A percentile compares a stretch with the other conserved stretches of the same genome.
These are phyloP conservation scores for Collybia sordida DNA, from an alignment of 768 basidiomycete species.

Conservation along the genomic window DNA sequence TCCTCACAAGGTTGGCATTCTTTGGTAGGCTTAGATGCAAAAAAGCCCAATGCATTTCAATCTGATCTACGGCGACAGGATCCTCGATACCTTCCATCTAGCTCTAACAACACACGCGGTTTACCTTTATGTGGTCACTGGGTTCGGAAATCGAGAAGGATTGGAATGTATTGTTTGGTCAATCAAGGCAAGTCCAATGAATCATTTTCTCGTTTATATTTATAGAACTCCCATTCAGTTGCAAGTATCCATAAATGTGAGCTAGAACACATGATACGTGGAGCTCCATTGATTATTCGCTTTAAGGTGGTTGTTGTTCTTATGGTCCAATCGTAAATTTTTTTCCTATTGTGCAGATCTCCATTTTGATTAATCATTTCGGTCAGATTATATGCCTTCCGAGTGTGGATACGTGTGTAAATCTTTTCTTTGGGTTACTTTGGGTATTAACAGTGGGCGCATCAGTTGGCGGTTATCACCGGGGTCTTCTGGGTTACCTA, in stretches of 20 bases:
- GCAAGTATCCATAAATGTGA: constrained; percentile 41
- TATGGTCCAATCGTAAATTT: constrained; percentile 41
- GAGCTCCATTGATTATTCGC: neutral
- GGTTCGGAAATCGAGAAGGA: constrained; percentile 21
- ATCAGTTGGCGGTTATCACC: constrained; percentile 36
- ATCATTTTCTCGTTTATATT: neutral
- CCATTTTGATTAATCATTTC: neutral
- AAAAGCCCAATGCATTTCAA: neutral
- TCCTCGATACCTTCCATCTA: constrained; percentile 26
- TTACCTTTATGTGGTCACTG: constrained; percentile 23
- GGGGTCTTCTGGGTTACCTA: constrained; percentile 33
- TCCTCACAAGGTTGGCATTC: constrained; percentile 25
- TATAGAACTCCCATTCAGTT: constrained; percentile 25
- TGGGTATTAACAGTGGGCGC: neutral
- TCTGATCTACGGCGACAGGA: constrained; percentile 12
- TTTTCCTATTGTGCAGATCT: neutral
- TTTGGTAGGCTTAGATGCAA: constrained; percentile 25
- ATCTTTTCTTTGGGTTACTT: neutral
- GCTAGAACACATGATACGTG: constrained; percentile 5
- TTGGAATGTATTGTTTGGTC: constrained; percentile 17
- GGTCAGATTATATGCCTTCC: constrained; percentile 40
- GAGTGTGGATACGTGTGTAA: constrained; percentile 47
- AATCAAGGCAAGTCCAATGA: constrained; percentile 17
- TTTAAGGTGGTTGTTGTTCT: constrained; percentile 39
- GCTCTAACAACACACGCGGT: constrained; percentile 25